Evolutionary conservation across 495 filamentous ascomycete species (phyloP).

Genomic region (Achaetomiella virescens): DNA sequence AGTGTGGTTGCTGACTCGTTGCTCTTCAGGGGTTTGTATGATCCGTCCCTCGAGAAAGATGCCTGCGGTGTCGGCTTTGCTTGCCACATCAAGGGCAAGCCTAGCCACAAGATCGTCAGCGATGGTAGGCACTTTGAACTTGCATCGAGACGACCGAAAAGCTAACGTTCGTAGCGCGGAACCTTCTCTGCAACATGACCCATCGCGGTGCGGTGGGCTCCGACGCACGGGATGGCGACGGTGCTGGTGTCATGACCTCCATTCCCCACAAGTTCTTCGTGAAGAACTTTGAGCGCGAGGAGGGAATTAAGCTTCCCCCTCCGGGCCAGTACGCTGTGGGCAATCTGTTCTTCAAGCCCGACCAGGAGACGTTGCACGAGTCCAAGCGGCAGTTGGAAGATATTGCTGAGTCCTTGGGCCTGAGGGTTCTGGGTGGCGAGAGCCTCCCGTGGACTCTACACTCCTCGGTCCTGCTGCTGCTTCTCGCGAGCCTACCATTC

Average conservation of each 20-base stretch:
- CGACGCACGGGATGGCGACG: constrained; percentile 94
- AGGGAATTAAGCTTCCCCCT: constrained; percentile 76
- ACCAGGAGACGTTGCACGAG: constrained; percentile 77
- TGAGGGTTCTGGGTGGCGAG: constrained; percentile 96
- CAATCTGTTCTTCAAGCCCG: constrained; percentile 98
- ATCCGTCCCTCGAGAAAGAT: constrained; percentile 96
- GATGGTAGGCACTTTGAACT: constrained; percentile 65
- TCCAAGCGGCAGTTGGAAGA: constrained; percentile 87
- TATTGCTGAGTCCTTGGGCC: constrained; percentile 76
- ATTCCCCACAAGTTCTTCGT: constrained; percentile 98
- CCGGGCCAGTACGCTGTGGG: constrained; percentile 94
- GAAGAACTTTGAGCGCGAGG: constrained; percentile 93
- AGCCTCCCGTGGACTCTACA: constrained; percentile 86
- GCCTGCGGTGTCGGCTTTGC: constrained; percentile 99
- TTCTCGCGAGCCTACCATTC: constrained; percentile 88
- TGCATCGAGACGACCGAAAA: neutral
- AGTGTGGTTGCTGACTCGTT: constrained; percentile 5
- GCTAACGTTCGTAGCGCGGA: constrained; percentile 56
- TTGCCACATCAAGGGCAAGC: constrained; percentile 94
- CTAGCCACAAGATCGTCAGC: constrained; percentile 98
- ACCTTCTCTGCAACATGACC: constrained; percentile 99
- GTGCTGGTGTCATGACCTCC: constrained; percentile 98
- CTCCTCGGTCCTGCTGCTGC: constrained; percentile 89
- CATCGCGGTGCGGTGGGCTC: constrained; percentile 97
- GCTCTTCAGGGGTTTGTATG: constrained; percentile 69